phyloP scores from a whole-genome alignment of 1,139 yeast genomes.

The Yamadazyma trypodendri region DNA sequence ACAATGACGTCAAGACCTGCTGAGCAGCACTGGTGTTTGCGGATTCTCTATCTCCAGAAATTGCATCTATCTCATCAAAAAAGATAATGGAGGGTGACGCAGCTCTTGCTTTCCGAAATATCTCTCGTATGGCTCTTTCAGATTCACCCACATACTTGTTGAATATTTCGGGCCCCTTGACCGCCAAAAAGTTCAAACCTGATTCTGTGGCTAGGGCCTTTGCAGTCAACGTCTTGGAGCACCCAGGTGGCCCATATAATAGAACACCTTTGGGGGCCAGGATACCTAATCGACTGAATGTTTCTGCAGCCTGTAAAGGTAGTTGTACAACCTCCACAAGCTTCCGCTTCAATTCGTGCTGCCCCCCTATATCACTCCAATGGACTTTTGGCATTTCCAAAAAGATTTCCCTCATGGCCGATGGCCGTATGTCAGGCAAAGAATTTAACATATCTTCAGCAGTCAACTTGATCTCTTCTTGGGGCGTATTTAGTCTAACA shows the following conservation, averaged over 20 bases:
- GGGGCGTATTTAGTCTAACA: slow-evolving; percentile 22
- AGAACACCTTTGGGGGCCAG: slow-evolving; percentile 89
- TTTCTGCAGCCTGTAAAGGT: slow-evolving; percentile 80
- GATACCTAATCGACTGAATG: slow-evolving; percentile 76
- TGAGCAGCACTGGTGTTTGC: slow-evolving; percentile 72
- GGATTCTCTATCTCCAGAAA: slow-evolving; percentile 67
- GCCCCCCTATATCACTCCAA: slow-evolving; percentile 98
- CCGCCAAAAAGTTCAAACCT: slow-evolving; percentile 87
- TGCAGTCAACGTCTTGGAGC: slow-evolving; percentile 91
- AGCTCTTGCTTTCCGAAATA: slow-evolving; percentile 87
- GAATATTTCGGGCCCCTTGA: slow-evolving; percentile 93
- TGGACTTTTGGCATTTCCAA: slow-evolving; percentile 90
- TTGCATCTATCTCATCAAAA: slow-evolving; percentile 94
- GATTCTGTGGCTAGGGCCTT: slow-evolving; percentile 95
- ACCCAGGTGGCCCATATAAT: slow-evolving; percentile 95
- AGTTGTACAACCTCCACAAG: slow-evolving; percentile 87
- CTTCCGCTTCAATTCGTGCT: slow-evolving; percentile 73
- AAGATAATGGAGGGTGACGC: slow-evolving; percentile 92
- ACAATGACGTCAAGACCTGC: slow-evolving; percentile 81
- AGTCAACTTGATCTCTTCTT: slow-evolving; percentile 28
- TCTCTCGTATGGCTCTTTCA: slow-evolving; percentile 83
- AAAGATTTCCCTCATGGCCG: slow-evolving; percentile 95
- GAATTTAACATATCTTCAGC: slow-evolving; percentile 64
- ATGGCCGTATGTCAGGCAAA: slow-evolving; percentile 77
- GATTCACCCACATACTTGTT: slow-evolving; percentile 95